Conservation (phyloP, 2,329 filamentous ascomycete species). For the Pseudocercospora macadamiae region DNA sequence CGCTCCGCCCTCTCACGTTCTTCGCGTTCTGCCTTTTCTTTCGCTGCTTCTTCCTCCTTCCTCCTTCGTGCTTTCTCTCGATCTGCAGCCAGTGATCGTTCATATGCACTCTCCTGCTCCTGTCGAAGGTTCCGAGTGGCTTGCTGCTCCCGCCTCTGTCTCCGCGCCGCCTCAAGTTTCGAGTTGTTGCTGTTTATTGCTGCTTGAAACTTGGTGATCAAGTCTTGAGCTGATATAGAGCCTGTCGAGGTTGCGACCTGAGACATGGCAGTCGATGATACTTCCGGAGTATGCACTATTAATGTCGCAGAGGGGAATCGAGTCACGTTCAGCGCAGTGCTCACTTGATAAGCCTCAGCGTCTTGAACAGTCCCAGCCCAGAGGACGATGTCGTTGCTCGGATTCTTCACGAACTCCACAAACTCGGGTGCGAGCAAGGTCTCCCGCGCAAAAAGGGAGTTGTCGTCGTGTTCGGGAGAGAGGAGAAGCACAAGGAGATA, state of each 20-base stretch:
- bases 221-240: constrained; percentile 68
- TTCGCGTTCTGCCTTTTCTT: constrained; percentile 65
- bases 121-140: constrained; percentile 78
- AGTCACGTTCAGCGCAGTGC: constrained; percentile 82
- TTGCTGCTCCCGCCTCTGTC: constrained; percentile 77
- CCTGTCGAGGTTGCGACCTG: constrained; percentile 80
- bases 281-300: constrained; percentile 83
- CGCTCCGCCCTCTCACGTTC: constrained; percentile 67
- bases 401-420: constrained; percentile 71
- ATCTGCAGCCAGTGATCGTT: constrained; percentile 85
- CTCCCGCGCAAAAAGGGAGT: constrained; percentile 75
- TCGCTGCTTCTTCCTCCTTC: constrained; percentile 71
- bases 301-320: constrained; percentile 90
- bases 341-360: constrained; percentile 90
- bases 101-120: constrained; percentile 91
- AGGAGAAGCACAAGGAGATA: constrained; percentile 87
- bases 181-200: constrained; percentile 76
- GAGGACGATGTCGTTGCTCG: constrained; percentile 76
- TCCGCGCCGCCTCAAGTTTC: constrained; percentile 73
- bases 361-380: constrained; percentile 95
- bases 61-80: constrained; percentile 78
- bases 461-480: constrained; percentile 94
- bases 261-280: constrained; percentile 86
- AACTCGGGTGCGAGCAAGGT: constrained; percentile 79
- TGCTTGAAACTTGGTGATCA: constrained; percentile 72